A percentile compares a stretch with the other conserved stretches of the same genome.
Evolutionary conservation across 441 rosid species (phyloP).

Genomic region (Breynia disticha): DNA sequence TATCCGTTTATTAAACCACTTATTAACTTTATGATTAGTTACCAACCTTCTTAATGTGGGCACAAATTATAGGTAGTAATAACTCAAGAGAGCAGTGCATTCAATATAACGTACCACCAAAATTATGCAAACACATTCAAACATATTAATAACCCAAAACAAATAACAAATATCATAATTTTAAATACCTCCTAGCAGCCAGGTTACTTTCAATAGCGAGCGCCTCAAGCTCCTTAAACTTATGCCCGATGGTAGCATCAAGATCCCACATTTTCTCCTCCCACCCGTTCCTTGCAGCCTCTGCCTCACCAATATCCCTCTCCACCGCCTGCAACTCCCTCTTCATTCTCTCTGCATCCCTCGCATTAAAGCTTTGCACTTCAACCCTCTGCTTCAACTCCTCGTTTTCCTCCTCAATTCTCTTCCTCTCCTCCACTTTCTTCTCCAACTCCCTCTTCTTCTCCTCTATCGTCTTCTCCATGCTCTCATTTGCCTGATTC

Average conservation of each 20-base stretch:
- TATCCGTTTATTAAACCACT: no score
- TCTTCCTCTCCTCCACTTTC: conserved; percentile 53
- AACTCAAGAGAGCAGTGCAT: no score
- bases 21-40: no score
- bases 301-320: conserved; percentile 65
- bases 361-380: conserved; percentile 55
- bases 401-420: conserved; percentile 53
- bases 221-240: conserved; percentile 58
- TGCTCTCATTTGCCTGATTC: conserved; percentile 22
- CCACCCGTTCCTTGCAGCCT: conserved; percentile 52
- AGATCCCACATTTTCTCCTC: conserved; percentile 86
- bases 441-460: conserved; percentile 41
- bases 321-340: conserved; percentile 82
- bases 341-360: conserved; percentile 93
- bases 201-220: conserved; percentile 72
- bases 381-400: conserved; percentile 66
- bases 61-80: no score
- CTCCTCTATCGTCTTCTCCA: conserved; percentile 48
- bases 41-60: no score
- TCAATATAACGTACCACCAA: no score
- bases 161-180: neutral
- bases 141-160: neutral
- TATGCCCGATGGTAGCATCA: conserved; percentile 34
- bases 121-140: neutral
- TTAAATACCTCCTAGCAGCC: conserved; percentile 48